Conservation (phyloP, 2,329 filamentous ascomycete genomes). For the Rhytidhysteron rufulum region DNA sequence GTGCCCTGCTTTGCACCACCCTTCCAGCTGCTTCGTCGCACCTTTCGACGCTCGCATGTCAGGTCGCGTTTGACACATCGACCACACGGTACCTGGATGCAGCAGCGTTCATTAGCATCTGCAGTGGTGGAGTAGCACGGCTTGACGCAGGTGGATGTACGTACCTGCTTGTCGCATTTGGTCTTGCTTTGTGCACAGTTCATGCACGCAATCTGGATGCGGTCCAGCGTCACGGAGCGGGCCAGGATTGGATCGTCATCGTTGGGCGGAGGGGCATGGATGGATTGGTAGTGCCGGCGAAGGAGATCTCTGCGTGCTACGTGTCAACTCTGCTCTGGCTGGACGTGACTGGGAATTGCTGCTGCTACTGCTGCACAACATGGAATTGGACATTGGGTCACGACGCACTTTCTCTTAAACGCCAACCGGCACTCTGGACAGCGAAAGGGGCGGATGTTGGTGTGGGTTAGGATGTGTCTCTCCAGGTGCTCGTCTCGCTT, state of each 20-base stretch:
- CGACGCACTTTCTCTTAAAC: constrained; percentile 39
- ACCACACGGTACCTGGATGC: constrained; percentile 45
- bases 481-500: constrained; percentile 52
- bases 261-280: constrained; percentile 37
- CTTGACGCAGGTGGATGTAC: too few relatives aligned
- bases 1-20: constrained; percentile 1
- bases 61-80: constrained; percentile 38
- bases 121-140: constrained; percentile 43
- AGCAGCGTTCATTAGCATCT: constrained; percentile 45
- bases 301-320: constrained; percentile 52
- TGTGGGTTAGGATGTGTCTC: constrained; percentile 51
- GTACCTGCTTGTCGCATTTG: constrained; percentile 53
- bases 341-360: too few relatives aligned
- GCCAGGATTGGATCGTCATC: constrained; percentile 43
- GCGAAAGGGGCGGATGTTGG: constrained; percentile 46
- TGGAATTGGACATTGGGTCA: constrained; percentile 39
- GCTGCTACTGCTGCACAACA: constrained; percentile 41
- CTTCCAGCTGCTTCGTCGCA: constrained; percentile 4
- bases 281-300: constrained; percentile 50
- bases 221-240: too few relatives aligned
- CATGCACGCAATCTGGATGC: constrained; percentile 51
- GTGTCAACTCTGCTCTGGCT: too few relatives aligned
- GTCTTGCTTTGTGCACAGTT: constrained; percentile 54
- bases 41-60: constrained; percentile 1
- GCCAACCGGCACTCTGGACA: constrained; percentile 46